Base-by-base conservation (phyloP, 352 stramenopile species). In the Phytopythium mirpurense region DNA sequence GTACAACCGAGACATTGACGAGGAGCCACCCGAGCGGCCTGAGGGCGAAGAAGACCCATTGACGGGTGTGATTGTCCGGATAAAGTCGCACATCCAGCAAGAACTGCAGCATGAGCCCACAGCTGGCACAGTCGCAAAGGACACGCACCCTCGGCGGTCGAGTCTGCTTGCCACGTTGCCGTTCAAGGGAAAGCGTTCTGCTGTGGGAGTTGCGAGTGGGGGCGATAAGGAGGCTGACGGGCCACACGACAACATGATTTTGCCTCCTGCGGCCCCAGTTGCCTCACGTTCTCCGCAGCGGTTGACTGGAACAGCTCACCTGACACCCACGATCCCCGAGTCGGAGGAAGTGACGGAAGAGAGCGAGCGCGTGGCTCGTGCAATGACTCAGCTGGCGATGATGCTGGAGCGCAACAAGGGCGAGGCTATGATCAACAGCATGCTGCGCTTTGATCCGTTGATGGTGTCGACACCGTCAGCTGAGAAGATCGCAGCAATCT, bases 391-490 rank as follows among this genome's bases (percentile, higher is more conserved):
- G 44, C 48, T 88, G 26, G 51, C 67, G 29, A 40, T 59, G 10
- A 83, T 88, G 77, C 52, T 88, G 3, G 65, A 54, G 10, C 74
- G 63, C 2, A 56, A 63, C 12, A 63, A 59, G 7, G 77, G 76
- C 2, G 65, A 70, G 52, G 67, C 61, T 1, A 65, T 88, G 57
- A 47, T 83, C 32, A 69, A 79, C 26, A 72, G 59, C 19, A 84
- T 88, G 71, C 72, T 83, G 6, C 72, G 71, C 21, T 82, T 88
- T 19, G 74, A 88, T 42, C 74, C 77, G 19, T 38, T 85, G 12
- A 47, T 70, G 12, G 66, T 84, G 3, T 84, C 72, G 11, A 51
- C 64, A 1, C 21, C 57, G 2, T 70, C 69, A 0, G 49, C 60
- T 1, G 54, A 56, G 36, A 69, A 72, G 32, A 82, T 88, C 31